Percentiles rank a stretch among this genome's conserved stretches.
Evolutionary conservation across 2,329 filamentous ascomycete genomes (phyloP).

Genomic region (Ophiostoma angusticollis): DNA sequence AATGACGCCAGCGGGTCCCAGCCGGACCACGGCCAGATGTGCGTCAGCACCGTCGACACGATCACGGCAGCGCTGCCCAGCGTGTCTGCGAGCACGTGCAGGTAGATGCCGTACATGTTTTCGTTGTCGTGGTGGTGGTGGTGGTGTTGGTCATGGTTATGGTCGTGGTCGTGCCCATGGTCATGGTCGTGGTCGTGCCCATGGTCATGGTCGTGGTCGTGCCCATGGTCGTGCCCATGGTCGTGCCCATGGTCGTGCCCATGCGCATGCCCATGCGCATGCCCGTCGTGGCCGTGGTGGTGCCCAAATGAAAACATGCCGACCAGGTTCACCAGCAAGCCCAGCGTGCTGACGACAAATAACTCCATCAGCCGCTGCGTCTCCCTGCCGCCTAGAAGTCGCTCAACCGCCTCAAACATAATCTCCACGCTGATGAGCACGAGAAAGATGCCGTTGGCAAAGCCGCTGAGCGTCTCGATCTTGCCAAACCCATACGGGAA

Average conservation of each 20-base stretch:
- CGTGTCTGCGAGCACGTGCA: slow-evolving; percentile 90
- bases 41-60: slow-evolving; percentile 75
- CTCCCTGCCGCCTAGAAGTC: slow-evolving; percentile 70
- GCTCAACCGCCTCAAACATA: slow-evolving; percentile 83
- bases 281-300: slow-evolving; percentile 45
- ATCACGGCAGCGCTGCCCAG: slow-evolving; percentile 92
- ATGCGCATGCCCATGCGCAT: slow-evolving; percentile 25
- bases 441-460: slow-evolving; percentile 90
- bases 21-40: slow-evolving; percentile 78
- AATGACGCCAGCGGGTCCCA: slow-evolving; percentile 94
- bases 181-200: slow-evolving; percentile 19
- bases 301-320: slow-evolving; percentile 77
- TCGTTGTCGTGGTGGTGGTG: slow-evolving; percentile 68
- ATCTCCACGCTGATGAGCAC: slow-evolving; percentile 96
- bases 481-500: slow-evolving; percentile 97
- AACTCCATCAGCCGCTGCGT: slow-evolving; percentile 77
- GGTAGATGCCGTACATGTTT: slow-evolving; percentile 94
- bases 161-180: slow-evolving; percentile 24
- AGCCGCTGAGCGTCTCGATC: slow-evolving; percentile 89
- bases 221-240: slow-evolving; percentile 21
- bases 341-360: slow-evolving; percentile 75
- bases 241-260: slow-evolving; percentile 24
- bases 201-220: slow-evolving; percentile 26
- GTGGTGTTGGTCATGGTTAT: slow-evolving; percentile 20
- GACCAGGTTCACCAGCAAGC: slow-evolving; percentile 79